Conservation (phyloP, 2,329 filamentous ascomycete genomes). For the Apiospora rasikravindrae region DNA sequence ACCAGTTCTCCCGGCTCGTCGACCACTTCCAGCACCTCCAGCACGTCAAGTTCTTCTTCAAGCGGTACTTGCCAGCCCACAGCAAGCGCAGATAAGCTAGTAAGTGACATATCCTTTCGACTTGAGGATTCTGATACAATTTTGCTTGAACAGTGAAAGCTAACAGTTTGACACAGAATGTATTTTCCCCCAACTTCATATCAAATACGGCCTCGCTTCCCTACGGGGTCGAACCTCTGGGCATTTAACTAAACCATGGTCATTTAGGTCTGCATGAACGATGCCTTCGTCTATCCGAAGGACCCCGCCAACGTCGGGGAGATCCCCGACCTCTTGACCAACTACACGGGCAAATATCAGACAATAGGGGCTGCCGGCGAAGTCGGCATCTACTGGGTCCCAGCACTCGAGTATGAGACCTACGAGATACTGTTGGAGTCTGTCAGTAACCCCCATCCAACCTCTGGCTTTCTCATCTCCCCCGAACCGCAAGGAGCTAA, state of each 20-base stretch:
- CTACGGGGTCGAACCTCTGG: fast-evolving
- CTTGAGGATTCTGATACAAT: neutral
- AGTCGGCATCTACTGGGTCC: neutral
- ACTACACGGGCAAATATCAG: neutral
- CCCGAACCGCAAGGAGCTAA: too few species aligned
- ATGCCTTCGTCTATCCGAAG: neutral
- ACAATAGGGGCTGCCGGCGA: neutral
- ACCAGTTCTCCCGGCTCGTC: neutral
- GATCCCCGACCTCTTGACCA: neutral
- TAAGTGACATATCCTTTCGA: neutral
- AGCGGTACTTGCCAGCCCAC: neutral
- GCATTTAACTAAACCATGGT: neutral
- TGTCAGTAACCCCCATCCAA: neutral
- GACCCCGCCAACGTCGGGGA: neutral
- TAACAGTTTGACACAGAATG: neutral
- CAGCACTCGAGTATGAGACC: neutral
- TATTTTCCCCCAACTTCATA: neutral
- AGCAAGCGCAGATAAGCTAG: neutral
- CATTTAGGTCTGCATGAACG: neutral
- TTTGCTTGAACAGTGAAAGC: neutral
- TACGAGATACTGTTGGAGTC: neutral
- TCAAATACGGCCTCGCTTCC: neutral
- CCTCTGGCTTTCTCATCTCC: too few species aligned
- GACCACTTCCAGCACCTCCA: neutral
- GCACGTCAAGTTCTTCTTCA: neutral